These are phyloP conservation scores for Vitis amurensis DNA, from an alignment of 164 flowering plant species.

Conservation along the genomic window DNA sequence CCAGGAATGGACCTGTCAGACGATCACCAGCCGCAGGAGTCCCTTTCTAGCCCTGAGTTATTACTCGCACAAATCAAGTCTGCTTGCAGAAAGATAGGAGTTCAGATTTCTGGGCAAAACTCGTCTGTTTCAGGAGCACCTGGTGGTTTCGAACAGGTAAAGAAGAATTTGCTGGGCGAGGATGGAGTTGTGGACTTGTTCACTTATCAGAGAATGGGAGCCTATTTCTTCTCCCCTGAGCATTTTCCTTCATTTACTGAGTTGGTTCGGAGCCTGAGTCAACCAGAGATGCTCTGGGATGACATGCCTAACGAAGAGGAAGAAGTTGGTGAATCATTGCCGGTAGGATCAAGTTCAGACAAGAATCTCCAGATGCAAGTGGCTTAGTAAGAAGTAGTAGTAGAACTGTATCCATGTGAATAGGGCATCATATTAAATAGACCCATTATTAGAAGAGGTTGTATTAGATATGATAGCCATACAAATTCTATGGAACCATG, in stretches of 20 bases:
- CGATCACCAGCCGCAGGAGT: conserved; percentile 37
- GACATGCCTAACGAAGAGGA: conserved; percentile 41
- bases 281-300: conserved; percentile 42
- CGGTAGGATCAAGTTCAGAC: conserved; percentile 15
- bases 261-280: conserved; percentile 52
- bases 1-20: conserved; percentile 87
- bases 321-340: conserved; percentile 17
- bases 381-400: conserved; percentile 15
- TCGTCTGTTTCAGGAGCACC: conserved; percentile 26
- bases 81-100: conserved; percentile 56
- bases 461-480: no score
- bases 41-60: conserved; percentile 61
- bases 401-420: background rate
- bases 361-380: conserved; percentile 40
- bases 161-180: conserved; percentile 44
- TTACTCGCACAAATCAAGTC: conserved; percentile 51
- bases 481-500: no score
- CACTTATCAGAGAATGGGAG: conserved; percentile 93
- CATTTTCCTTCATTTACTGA: conserved; percentile 69
- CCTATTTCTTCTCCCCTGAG: conserved; percentile 86
- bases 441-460: no score
- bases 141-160: conserved; percentile 49
- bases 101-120: conserved; percentile 67
- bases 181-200: conserved; percentile 42
- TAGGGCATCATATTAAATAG: no score